Evolutionary conservation across 163 green algal species (phyloP).

Genomic region (Coccomyxa subellipsoidea): DNA sequence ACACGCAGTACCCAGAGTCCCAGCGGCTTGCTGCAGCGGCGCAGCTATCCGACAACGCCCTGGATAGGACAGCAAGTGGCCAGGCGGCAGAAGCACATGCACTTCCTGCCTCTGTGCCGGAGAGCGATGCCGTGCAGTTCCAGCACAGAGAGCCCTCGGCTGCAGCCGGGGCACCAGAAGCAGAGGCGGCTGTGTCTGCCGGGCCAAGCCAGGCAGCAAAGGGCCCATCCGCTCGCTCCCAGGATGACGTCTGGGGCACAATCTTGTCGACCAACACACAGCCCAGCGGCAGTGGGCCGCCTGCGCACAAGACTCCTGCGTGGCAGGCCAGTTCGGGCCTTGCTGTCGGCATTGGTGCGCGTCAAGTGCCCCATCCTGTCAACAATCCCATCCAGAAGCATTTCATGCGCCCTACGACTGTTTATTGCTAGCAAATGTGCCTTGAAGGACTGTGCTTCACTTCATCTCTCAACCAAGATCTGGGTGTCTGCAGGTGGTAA

Average conservation of each 20-base stretch:
- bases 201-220: not conserved
- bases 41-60: not conserved
- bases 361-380: too few relatives aligned
- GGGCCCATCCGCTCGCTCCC: not conserved
- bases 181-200: too few relatives aligned
- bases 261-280: not conserved
- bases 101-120: not conserved
- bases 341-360: not conserved
- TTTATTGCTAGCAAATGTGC: too few relatives aligned
- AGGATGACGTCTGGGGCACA: not conserved
- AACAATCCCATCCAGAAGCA: too few relatives aligned
- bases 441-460: too few relatives aligned
- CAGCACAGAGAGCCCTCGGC: too few relatives aligned
- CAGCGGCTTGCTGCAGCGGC: not conserved
- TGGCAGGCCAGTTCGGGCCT: not conserved
- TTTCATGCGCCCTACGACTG: too few relatives aligned
- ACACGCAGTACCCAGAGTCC: not conserved
- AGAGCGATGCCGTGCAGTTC: not conserved
- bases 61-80: not conserved
- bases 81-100: not conserved
- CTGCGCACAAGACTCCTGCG: not conserved
- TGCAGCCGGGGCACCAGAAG: too few relatives aligned
- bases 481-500: not conserved
- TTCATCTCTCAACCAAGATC: not conserved
- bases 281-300: not conserved